Conservation (phyloP, 805 yeast species). For the Grigorovia jiainica region DNA sequence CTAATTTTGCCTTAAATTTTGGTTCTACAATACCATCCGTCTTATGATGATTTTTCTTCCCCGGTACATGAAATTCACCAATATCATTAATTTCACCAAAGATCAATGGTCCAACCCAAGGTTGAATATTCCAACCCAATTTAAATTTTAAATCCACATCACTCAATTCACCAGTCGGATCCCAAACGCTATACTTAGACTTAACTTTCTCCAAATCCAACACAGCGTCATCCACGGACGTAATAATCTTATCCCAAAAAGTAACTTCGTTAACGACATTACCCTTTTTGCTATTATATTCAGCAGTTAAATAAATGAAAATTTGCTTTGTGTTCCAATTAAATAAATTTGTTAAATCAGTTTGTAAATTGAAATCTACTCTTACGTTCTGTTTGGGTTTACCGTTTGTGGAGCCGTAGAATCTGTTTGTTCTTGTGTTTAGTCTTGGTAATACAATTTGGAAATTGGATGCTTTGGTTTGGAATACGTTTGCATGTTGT, state of each 20-base stretch:
- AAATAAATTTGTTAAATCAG: constrained; percentile 71
- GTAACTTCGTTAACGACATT: constrained; percentile 57
- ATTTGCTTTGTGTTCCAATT: constrained; percentile 97
- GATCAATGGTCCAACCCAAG: constrained; percentile 71
- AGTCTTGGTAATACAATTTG: constrained; percentile 28
- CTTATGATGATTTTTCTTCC: neutral
- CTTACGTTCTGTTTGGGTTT: constrained; percentile 69
- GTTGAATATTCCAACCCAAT: constrained; percentile 89
- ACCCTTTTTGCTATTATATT: constrained; percentile 43
- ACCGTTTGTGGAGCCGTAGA: constrained; percentile 57
- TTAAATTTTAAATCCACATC: constrained; percentile 58
- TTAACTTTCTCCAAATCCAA: constrained; percentile 42
- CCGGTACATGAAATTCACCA: constrained; percentile 3
- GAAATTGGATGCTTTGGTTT: constrained; percentile 31
- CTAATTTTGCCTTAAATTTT: neutral
- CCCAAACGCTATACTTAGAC: constrained; percentile 84
- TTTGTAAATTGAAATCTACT: constrained; percentile 60
- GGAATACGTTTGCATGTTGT: constrained; percentile 36
- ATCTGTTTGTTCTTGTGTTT: constrained; percentile 43
- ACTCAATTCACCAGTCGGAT: constrained; percentile 48
- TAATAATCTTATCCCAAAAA: constrained; percentile 84
- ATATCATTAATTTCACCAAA: constrained; percentile 47
- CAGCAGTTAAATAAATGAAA: constrained; percentile 85
- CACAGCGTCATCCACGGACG: constrained; percentile 46
- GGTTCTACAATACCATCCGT: neutral